phyloP scores from a whole-genome alignment of 768 basidiomycete species.

The Sarcomyxa edulis region DNA sequence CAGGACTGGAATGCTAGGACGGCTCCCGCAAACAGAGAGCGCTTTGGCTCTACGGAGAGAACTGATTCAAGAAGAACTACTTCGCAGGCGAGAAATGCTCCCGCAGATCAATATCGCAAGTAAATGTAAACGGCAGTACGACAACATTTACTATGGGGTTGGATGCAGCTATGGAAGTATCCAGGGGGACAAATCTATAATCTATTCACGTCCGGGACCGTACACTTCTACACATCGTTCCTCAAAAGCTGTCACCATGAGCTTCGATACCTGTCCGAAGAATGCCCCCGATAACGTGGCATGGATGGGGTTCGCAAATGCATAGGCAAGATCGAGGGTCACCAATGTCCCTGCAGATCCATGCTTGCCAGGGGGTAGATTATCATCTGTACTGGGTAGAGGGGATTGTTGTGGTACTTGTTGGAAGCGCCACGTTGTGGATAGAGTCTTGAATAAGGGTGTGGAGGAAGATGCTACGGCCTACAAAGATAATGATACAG shows the following conservation, averaged over 20 bases:
- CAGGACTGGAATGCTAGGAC: too few relatives aligned
- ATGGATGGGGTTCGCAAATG: constrained; percentile 84
- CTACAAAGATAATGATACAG: constrained; percentile 32
- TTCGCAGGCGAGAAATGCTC: too few relatives aligned
- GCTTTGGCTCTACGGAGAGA: too few relatives aligned
- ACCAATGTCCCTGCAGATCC: constrained; percentile 57
- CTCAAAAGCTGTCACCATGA: constrained; percentile 94
- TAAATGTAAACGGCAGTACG: too few relatives aligned
- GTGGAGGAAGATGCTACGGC: constrained; percentile 69
- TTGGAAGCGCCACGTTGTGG: constrained; percentile 72
- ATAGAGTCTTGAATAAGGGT: constrained; percentile 67
- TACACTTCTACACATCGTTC: constrained; percentile 73
- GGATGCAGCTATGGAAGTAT: too few relatives aligned
- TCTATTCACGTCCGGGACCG: constrained; percentile 35
- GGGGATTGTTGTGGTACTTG: constrained; percentile 45
- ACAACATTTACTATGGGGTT: too few relatives aligned
- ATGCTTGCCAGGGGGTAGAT: not conserved
- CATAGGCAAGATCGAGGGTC: constrained; percentile 78
- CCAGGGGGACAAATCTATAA: too few relatives aligned
- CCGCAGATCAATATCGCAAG: too few relatives aligned
- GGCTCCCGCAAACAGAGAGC: too few relatives aligned
- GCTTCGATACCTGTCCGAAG: constrained; percentile 79
- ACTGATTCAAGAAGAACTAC: too few relatives aligned
- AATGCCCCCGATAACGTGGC: constrained; percentile 79
- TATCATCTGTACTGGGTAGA: constrained; percentile 30